These are phyloP conservation scores for Metschnikowia cubensis DNA, from an alignment of 805 yeast species.

Conservation along the genomic window DNA sequence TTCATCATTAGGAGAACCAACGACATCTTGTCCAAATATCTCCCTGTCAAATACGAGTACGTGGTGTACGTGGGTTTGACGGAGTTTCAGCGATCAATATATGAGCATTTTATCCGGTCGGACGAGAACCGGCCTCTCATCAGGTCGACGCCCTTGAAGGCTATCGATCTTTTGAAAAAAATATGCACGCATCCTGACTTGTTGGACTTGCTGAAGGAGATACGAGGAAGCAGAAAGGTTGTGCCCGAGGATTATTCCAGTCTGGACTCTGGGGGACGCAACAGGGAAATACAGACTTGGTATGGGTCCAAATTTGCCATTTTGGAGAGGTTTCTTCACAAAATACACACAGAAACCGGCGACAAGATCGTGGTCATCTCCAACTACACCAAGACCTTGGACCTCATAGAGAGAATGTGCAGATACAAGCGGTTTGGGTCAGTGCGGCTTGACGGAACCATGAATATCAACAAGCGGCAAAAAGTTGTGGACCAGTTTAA, in stretches of 20 bases:
- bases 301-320: slow-evolving; percentile 83
- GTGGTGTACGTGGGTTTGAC: slow-evolving; percentile 88
- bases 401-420: slow-evolving; percentile 84
- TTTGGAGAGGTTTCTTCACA: slow-evolving; percentile 75
- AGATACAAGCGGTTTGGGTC: slow-evolving; percentile 69
- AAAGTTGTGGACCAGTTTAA: slow-evolving; percentile 88
- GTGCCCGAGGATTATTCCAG: slow-evolving; percentile 69
- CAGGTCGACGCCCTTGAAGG: slow-evolving; percentile 80
- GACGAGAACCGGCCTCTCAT: slow-evolving; percentile 68
- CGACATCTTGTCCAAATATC: slow-evolving; percentile 87
- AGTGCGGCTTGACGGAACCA: slow-evolving; percentile 85
- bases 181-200: slow-evolving; percentile 93
- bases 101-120: slow-evolving; percentile 70
- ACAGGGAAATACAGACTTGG: slow-evolving; percentile 72
- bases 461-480: slow-evolving; percentile 89
- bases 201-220: slow-evolving; percentile 67
- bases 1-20: slow-evolving; percentile 94
- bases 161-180: slow-evolving; percentile 84
- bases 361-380: slow-evolving; percentile 94
- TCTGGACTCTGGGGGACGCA: slow-evolving; percentile 49
- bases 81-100: slow-evolving; percentile 69
- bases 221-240: slow-evolving; percentile 61
- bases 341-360: slow-evolving; percentile 75
- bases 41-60: slow-evolving; percentile 95
- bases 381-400: slow-evolving; percentile 92